Evolutionary conservation across 768 basidiomycete genomes (phyloP).

Genomic region (Pholiota conissans): DNA sequence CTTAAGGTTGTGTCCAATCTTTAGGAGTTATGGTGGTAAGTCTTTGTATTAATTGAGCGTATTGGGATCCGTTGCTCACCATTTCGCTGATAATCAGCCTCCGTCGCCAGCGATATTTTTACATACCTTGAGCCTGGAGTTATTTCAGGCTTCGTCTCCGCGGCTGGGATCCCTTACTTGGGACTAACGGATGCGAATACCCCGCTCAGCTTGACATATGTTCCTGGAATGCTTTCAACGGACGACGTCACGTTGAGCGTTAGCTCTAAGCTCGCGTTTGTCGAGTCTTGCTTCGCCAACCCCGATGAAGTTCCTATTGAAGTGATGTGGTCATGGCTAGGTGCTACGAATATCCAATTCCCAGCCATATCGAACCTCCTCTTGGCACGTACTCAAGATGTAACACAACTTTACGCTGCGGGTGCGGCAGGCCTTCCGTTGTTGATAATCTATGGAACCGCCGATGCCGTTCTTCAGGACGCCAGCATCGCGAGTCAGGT

Average conservation of each 20-base stretch:
- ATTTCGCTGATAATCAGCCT: neutral
- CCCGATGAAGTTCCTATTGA: neutral
- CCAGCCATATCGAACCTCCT: neutral
- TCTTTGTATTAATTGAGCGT: neutral
- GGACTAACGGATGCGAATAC: neutral
- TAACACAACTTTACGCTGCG: neutral
- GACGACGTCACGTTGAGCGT: neutral
- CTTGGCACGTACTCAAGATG: neutral
- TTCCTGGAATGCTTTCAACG: neutral
- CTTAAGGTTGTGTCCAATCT: neutral
- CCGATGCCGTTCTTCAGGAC: neutral
- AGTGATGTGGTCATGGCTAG: neutral
- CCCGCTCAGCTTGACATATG: neutral
- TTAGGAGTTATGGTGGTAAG: slow-evolving; percentile 4
- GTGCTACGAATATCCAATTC: neutral
- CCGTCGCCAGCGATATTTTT: slow-evolving; percentile 5
- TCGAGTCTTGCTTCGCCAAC: slow-evolving; percentile 3
- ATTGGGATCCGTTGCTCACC: neutral
- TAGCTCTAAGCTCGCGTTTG: neutral
- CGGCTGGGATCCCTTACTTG: neutral
- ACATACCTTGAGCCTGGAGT: slow-evolving; percentile 1
- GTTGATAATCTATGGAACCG: neutral
- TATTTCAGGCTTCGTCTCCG: slow-evolving; percentile 4
- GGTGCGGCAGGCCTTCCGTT: neutral
- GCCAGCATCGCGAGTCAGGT: neutral